Conservation (phyloP, 1,284 basidiomycete species). For the Ustanciosporium gigantosporum region DNA sequence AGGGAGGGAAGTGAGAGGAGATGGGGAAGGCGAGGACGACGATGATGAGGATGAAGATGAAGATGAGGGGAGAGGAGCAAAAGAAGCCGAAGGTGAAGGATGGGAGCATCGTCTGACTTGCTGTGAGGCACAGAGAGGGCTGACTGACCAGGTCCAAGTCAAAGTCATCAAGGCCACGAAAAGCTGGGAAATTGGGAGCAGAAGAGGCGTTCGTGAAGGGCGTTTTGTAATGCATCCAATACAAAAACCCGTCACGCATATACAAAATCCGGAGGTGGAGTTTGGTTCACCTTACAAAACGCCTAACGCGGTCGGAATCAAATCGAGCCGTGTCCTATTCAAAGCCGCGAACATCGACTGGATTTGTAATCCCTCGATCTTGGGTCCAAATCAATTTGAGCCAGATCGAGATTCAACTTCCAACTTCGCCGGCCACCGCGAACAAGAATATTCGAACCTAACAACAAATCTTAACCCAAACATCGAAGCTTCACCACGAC, state of each 20-base stretch:
- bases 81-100: background rate
- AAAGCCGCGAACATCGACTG: slow-evolving; percentile 1
- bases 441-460: no score
- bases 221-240: background rate
- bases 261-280: slow-evolving; percentile 1
- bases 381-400: slow-evolving; percentile 1
- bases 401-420: no score
- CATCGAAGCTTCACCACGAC: no score
- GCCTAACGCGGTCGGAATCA: background rate
- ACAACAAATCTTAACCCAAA: no score
- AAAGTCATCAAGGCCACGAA: no score
- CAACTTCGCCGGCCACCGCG: no score
- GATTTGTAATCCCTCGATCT: background rate
- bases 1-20: background rate
- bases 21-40: background rate
- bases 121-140: no score
- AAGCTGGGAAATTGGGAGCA: background rate
- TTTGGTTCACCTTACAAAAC: background rate
- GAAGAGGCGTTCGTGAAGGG: slow-evolving; percentile 1
- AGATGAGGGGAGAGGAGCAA: background rate
- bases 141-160: no score
- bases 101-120: no score
- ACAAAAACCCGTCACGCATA: slow-evolving; percentile 1
- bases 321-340: background rate
- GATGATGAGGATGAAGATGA: background rate